Conservation (phyloP, 768 basidiomycete species). For the Podaxis mareebaensis region DNA sequence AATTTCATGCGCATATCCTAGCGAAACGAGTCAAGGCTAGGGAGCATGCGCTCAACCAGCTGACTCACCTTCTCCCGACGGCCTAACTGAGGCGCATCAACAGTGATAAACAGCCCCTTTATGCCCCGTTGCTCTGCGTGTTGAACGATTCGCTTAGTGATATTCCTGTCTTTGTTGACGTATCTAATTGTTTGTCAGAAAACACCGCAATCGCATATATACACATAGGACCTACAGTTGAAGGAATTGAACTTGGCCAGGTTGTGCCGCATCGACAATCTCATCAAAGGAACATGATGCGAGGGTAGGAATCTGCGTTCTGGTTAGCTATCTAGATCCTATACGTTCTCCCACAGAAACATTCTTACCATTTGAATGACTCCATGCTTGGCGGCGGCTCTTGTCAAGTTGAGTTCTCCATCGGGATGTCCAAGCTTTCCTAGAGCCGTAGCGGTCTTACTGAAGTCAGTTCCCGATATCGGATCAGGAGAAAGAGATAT, state of each 20-base stretch:
- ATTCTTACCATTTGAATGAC: constrained; percentile 49
- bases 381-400: constrained; percentile 75
- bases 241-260: constrained; percentile 81
- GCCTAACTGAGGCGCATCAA: constrained; percentile 96
- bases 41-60: not conserved
- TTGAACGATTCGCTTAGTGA: constrained; percentile 84
- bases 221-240: constrained; percentile 61
- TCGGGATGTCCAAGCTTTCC: constrained; percentile 98
- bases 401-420: constrained; percentile 88
- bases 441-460: constrained; percentile 74
- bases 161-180: constrained; percentile 86
- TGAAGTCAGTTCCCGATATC: not conserved
- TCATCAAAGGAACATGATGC: constrained; percentile 97
- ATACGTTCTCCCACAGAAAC: not conserved
- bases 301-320: constrained; percentile 82
- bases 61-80: constrained; percentile 73
- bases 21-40: not conserved
- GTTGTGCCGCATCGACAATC: constrained; percentile 81
- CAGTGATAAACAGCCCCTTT: constrained; percentile 94
- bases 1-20: constrained; percentile 97
- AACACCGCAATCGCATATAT: not conserved
- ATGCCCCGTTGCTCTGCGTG: constrained; percentile 91
- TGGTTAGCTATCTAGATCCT: not conserved
- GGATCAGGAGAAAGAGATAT: constrained; percentile 17
- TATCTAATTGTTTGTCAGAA: constrained; percentile 46